phyloP scores from a whole-genome alignment of 2,329 filamentous ascomycete species.

The Aureobasidium sp. region DNA sequence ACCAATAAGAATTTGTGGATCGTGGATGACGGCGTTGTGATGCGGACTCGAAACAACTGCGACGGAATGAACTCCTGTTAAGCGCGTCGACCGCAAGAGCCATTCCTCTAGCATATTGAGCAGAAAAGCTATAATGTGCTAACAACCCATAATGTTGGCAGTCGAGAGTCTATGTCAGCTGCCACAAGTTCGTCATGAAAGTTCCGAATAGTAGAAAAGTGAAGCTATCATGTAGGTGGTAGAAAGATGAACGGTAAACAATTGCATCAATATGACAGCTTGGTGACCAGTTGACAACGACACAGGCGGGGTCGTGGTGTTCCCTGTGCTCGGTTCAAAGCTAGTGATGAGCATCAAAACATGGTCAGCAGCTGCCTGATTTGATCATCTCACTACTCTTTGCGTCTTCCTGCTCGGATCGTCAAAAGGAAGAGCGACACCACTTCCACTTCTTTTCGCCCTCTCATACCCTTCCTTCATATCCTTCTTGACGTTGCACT shows the following conservation, averaged over 20 bases:
- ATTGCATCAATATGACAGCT: constrained; percentile 8
- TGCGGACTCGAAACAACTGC: neutral
- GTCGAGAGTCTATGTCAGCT: neutral
- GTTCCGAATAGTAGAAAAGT: neutral
- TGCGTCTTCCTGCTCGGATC: neutral
- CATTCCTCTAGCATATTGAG: neutral
- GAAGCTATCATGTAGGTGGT: neutral
- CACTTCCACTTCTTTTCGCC: neutral
- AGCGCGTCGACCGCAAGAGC: neutral
- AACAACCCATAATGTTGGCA: neutral
- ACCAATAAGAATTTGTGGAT: neutral
- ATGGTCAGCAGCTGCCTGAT: neutral
- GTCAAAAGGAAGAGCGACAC: neutral
- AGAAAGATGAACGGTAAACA: neutral
- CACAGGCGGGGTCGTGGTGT: neutral
- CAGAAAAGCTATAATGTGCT: neutral
- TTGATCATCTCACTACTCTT: neutral
- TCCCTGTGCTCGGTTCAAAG: neutral
- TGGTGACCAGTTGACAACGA: neutral
- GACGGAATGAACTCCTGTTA: neutral
- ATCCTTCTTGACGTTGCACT: neutral
- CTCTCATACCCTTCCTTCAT: neutral
- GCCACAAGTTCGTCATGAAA: neutral
- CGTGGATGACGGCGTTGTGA: constrained; percentile 8
- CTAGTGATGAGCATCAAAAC: neutral